Evolutionary conservation across 768 basidiomycete species (phyloP).

Genomic region (Boletales sp.): DNA sequence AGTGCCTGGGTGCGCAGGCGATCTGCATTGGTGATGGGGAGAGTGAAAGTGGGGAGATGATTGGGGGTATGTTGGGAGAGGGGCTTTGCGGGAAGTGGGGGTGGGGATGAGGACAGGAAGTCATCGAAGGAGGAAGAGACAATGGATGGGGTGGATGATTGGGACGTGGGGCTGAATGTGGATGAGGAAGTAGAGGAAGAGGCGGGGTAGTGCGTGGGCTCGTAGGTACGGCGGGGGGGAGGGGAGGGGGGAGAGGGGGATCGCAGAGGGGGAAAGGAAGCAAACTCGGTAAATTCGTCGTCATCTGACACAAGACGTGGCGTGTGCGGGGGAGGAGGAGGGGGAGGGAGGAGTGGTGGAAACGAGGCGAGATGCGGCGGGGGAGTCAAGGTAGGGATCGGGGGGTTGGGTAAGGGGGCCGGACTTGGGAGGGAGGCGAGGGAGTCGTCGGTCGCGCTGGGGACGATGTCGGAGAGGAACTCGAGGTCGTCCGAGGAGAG

Average conservation of each 20-base stretch:
- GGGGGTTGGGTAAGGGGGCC: too few relatives aligned
- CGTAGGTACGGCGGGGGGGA: slow-evolving; percentile 25
- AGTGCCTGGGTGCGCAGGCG: slow-evolving; percentile 50
- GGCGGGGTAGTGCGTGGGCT: slow-evolving; percentile 19
- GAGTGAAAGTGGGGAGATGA: background rate
- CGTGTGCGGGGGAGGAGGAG: slow-evolving; percentile 32
- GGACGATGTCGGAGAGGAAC: slow-evolving; percentile 68
- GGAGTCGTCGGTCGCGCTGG: slow-evolving; percentile 43
- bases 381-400: slow-evolving; percentile 39
- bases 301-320: slow-evolving; percentile 33
- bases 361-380: slow-evolving; percentile 20
- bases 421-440: too few relatives aligned
- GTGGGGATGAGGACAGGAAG: slow-evolving; percentile 47
- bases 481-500: slow-evolving; percentile 80
- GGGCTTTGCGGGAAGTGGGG: slow-evolving; percentile 38
- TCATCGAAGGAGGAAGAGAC: slow-evolving; percentile 36
- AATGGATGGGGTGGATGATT: slow-evolving; percentile 7
- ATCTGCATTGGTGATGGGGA: too few relatives aligned
- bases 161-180: slow-evolving; percentile 18
- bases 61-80: slow-evolving; percentile 9
- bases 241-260: slow-evolving; percentile 27
- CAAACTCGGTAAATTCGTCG: slow-evolving; percentile 54
- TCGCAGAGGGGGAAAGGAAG: slow-evolving; percentile 25
- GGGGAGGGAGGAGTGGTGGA: slow-evolving; percentile 29
- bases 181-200: slow-evolving; percentile 27